phyloP scores from a whole-genome alignment of 495 filamentous ascomycete species.

The Neurospora tetraspora region DNA sequence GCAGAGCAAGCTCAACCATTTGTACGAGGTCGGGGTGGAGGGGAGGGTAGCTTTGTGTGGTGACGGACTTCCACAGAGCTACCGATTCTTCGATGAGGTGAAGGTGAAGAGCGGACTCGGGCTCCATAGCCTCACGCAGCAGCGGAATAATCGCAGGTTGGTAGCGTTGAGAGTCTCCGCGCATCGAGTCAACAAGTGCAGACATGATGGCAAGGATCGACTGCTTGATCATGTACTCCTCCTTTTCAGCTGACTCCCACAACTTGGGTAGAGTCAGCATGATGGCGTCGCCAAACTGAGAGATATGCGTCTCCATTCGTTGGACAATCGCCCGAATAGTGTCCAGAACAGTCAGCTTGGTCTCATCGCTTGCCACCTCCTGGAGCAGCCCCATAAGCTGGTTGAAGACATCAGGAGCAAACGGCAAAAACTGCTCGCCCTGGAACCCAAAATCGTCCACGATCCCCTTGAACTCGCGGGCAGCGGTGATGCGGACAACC shows the following conservation, averaged over 20 bases:
- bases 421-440: constrained; percentile 59
- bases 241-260: constrained; percentile 72
- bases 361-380: constrained; percentile 75
- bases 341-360: constrained; percentile 75
- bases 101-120: constrained; percentile 65
- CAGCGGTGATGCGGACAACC: constrained; percentile 85
- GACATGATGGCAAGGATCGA: constrained; percentile 75
- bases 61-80: constrained; percentile 74
- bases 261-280: constrained; percentile 69
- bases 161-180: constrained; percentile 58
- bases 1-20: constrained; percentile 57
- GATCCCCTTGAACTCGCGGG: constrained; percentile 66
- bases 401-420: constrained; percentile 55
- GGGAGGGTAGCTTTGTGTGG: constrained; percentile 58
- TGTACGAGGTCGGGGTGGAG: constrained; percentile 55
- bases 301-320: constrained; percentile 65
- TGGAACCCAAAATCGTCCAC: constrained; percentile 79
- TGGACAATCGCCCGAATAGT: constrained; percentile 72
- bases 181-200: constrained; percentile 69
- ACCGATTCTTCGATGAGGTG: constrained; percentile 89
- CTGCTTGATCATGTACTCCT: constrained; percentile 81
- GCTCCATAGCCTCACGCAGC: constrained; percentile 65
- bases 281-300: constrained; percentile 68
- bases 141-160: constrained; percentile 67
- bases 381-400: constrained; percentile 64